phyloP scores from a whole-genome alignment of 768 basidiomycete species.

The Tulasnella sp. region DNA sequence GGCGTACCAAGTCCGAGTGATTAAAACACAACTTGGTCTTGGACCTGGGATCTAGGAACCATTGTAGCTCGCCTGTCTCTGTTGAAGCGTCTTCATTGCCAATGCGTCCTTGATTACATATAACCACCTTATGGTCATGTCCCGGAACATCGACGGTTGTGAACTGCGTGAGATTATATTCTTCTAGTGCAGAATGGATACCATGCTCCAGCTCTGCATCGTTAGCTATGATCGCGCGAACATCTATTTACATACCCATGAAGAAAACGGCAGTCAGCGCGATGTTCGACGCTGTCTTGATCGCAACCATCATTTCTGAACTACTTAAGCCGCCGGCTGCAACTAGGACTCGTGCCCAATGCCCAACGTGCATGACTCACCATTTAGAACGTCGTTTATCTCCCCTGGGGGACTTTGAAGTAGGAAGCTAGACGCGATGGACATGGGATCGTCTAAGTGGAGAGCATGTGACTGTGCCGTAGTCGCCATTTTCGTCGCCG shows the following conservation, averaged over 20 bases:
- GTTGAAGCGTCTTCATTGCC: slow-evolving; percentile 29
- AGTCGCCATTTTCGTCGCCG: too few relatives aligned
- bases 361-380: slow-evolving; percentile 30
- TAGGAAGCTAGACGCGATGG: slow-evolving; percentile 58
- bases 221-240: slow-evolving; percentile 80
- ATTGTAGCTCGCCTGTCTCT: slow-evolving; percentile 37
- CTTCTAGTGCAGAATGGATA: slow-evolving; percentile 62
- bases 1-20: slow-evolving; percentile 67
- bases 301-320: too few relatives aligned
- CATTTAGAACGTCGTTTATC: slow-evolving; percentile 92
- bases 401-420: slow-evolving; percentile 90
- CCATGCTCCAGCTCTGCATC: slow-evolving; percentile 74
- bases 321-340: background rate
- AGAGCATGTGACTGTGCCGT: background rate
- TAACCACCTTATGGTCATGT: slow-evolving; percentile 67
- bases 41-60: slow-evolving; percentile 77
- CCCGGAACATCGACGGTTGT: slow-evolving; percentile 78
- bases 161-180: slow-evolving; percentile 86
- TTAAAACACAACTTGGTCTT: slow-evolving; percentile 74
- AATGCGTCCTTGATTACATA: slow-evolving; percentile 61
- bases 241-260: slow-evolving; percentile 45
- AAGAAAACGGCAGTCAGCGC: too few relatives aligned
- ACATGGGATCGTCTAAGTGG: slow-evolving; percentile 5
- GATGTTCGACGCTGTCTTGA: background rate
- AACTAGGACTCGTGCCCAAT: too few relatives aligned